Base-by-base conservation (phyloP, 306 rosid genomes). In the Dryas alaskensis region DNA sequence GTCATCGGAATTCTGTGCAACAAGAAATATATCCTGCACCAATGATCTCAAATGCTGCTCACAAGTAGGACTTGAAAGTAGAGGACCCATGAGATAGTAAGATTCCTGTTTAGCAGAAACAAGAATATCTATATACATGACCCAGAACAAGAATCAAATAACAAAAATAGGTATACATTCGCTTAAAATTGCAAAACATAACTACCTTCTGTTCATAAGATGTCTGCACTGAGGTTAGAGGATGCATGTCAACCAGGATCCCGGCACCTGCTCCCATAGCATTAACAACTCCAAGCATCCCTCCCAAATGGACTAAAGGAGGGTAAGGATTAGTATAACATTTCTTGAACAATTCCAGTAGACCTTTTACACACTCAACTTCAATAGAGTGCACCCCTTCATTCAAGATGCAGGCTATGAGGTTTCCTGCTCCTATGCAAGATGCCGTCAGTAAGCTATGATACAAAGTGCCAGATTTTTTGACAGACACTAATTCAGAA, bases 1-100 rank as follows among this genome's bases (percentile, higher is more conserved):
- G 78, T 81, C 89, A 84, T 89, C 88, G 73, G 96, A 86, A 79
- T 83, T 88, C 81, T 91, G 94, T 9, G 98, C 97, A 77, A 94
- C 89, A 44, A 91, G 97, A 89, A 88, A 94, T 81, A 94, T 77
- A 74, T 94, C 98, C 83, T 94, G 98, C 85, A 89, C 83, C 85
- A 88, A 76, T 9, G 92, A 80, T 72, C 90, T 88, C 85, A 94
- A 83, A 80, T 83, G 77, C 65, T 86, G 89, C 84, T 87, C 92
- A 67, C 74, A 66, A 48, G 75, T 76, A 66, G 91, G 81, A 80
- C 84, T 86, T 79, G 87, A 81, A 63, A 91, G 92, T 73, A 89
- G 83, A 59, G 92, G 95, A 60, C 92, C 91, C 82, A 14, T 74
- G 78, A 87, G 81, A 78, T 83, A 82, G 73, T 77, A 81, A 69